Evolutionary conservation across 139 green algal genomes (phyloP), one percentile per base, ranked within the genome.

Genomic region (Coelastrella sp.): DNA sequence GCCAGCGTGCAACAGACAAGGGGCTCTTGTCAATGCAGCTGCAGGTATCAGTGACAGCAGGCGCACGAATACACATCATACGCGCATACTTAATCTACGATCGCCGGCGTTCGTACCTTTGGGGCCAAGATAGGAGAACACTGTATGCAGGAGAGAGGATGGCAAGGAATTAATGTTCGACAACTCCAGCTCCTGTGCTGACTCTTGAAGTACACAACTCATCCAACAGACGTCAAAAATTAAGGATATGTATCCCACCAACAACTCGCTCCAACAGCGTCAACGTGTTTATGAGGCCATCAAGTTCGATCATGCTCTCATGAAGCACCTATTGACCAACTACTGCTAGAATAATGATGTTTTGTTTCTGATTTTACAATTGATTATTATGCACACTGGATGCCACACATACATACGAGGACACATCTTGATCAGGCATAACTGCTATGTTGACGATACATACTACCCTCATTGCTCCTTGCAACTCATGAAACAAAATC

Each of bases 161-260:
- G 68, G 68, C 35, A 77, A 48, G 68, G 27, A 59, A 38, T 77
- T 77, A 21, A 77, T 34, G 68, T 48, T 77, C 38, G 68, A 37
- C 34, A 27, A 38, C 27, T 77, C 68, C 8, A 7, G 23, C 8
- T 77, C 38, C 38, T 77, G 68, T 17, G 51, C 35, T 27, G 40
- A 11, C 19, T 75, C 35, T 32, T 53, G 68, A 11, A 5, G 19
- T 5, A 3, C 11, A 27, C 53, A 32, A 21, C 53, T 21, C 53
- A 64, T 64, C 17, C 19, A n/a, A 32, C 21, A 27, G 4, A 34
- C 7, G 4, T 34, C 53, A 32, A 64, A 9, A 64, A 64, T 64
- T 32, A 5, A 32, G 53, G 27, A 27, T 64, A 11, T 57, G 48
- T 11, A 57, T 64, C 4, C 21, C 21, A 27, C 21, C 21, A 32